These are phyloP conservation scores for Aspergillus fischeri DNA, from an alignment of 2,329 filamentous ascomycete species.

Conservation along the genomic window DNA sequence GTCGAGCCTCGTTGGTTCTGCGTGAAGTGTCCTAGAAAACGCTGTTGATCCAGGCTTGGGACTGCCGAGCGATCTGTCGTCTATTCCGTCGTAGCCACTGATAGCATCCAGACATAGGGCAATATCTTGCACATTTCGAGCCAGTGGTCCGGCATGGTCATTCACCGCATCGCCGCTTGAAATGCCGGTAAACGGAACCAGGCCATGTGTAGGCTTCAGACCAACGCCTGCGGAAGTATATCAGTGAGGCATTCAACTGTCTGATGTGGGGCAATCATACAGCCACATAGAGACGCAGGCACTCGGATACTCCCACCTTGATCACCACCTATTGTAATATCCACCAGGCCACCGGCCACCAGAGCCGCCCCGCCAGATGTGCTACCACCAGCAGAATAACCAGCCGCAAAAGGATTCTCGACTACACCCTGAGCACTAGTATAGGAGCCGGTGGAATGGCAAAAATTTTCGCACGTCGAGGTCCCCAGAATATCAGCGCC, in stretches of 20 bases:
- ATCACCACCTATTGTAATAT: slow-evolving; percentile 31
- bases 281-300: slow-evolving; percentile 43
- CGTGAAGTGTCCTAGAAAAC: slow-evolving; percentile 13
- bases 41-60: slow-evolving; percentile 19
- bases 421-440: slow-evolving; percentile 26
- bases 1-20: slow-evolving; percentile 8
- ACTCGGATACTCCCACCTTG: slow-evolving; percentile 32
- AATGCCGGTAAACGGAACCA: slow-evolving; percentile 51
- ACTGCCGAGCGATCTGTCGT: slow-evolving; percentile 41
- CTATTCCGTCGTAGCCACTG: slow-evolving; percentile 48
- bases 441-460: slow-evolving; percentile 30
- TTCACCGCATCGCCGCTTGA: slow-evolving; percentile 48
- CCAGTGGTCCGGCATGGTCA: slow-evolving; percentile 49
- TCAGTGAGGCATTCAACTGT: not conserved
- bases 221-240: slow-evolving; percentile 30
- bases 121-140: slow-evolving; percentile 38
- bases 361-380: slow-evolving; percentile 27
- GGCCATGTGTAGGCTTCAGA: slow-evolving; percentile 50
- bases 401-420: slow-evolving; percentile 25
- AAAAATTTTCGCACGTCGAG: slow-evolving; percentile 53
- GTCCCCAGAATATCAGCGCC: slow-evolving; percentile 51
- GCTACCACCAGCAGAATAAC: slow-evolving; percentile 28
- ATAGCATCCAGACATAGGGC: slow-evolving; percentile 45
- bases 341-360: slow-evolving; percentile 21
- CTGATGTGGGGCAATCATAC: slow-evolving; percentile 3